These are phyloP conservation scores for Scutellaria baicalensis DNA, from an alignment of 257 asterid species.

Conservation along the genomic window DNA sequence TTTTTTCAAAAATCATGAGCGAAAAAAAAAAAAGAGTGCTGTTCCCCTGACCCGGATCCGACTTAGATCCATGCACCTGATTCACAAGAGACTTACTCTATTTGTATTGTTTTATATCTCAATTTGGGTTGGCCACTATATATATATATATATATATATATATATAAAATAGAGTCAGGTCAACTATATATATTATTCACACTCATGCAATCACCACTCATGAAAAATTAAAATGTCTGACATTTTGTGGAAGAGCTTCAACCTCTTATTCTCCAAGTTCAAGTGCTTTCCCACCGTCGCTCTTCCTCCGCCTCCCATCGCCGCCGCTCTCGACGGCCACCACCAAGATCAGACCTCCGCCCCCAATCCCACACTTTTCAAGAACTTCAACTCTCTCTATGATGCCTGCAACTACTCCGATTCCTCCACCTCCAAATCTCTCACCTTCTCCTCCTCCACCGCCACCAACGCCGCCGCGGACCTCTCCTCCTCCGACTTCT, in stretches of 20 bases:
- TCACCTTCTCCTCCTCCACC: slow-evolving; percentile 31
- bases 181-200: neutral
- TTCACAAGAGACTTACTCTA: no score
- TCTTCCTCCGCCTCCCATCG: slow-evolving; percentile 24
- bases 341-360: slow-evolving; percentile 9
- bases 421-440: slow-evolving; percentile 34
- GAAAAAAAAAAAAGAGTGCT: no score
- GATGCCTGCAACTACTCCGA: slow-evolving; percentile 30
- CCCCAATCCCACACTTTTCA: slow-evolving; percentile 20
- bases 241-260: slow-evolving; percentile 46
- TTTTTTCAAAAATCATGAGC: no score
- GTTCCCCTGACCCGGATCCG: no score
- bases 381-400: slow-evolving; percentile 49
- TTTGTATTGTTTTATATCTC: no score
- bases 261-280: slow-evolving; percentile 61
- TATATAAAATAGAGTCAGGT: neutral
- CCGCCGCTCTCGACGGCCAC: slow-evolving; percentile 12
- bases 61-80: no score
- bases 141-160: no score
- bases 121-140: no score
- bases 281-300: slow-evolving; percentile 54
- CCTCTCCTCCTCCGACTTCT: slow-evolving; percentile 28
- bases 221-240: slow-evolving; percentile 33
- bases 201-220: slow-evolving; percentile 4
- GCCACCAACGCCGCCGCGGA: slow-evolving; percentile 13